These are phyloP conservation scores for Zygoascus ofunaensis DNA, from an alignment of 805 yeast genomes.

Conservation along the genomic window DNA sequence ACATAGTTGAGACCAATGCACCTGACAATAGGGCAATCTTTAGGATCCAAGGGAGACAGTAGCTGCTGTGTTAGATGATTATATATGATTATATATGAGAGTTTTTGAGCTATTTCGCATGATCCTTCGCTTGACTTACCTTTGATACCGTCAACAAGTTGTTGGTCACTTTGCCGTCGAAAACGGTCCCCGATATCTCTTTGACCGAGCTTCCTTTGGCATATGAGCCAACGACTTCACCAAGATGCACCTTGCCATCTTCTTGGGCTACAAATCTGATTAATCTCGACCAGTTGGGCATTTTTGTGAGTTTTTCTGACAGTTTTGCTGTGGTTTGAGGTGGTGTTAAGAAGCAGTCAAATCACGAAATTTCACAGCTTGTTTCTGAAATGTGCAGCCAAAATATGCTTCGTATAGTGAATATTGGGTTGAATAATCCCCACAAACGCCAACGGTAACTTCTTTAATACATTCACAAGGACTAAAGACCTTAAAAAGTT, in stretches of 20 bases:
- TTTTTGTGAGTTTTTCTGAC: background rate
- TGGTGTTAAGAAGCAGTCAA: too few species aligned
- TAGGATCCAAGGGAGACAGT: conserved; percentile 34
- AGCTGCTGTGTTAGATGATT: conserved; percentile 31
- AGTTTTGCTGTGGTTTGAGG: background rate
- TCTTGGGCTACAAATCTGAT: conserved; percentile 37
- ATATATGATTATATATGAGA: conserved; percentile 9
- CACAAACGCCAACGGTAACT: too few species aligned
- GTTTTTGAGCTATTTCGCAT: too few species aligned
- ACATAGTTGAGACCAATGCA: conserved; percentile 46
- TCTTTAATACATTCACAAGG: too few species aligned
- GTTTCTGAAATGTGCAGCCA: too few species aligned
- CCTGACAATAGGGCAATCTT: conserved; percentile 34
- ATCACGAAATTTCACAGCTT: too few species aligned
- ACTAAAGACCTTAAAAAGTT: too few species aligned
- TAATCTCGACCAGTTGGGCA: conserved; percentile 29
- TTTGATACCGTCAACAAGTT: background rate
- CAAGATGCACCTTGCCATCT: conserved; percentile 37
- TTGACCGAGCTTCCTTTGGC: conserved; percentile 31
- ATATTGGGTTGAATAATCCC: too few species aligned
- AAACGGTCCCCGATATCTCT: conserved; percentile 40
- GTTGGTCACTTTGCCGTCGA: conserved; percentile 25
- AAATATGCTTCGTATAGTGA: too few species aligned
- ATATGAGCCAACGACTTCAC: conserved; percentile 40
- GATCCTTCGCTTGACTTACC: too few species aligned